Percentiles rank a stretch among this genome's conserved stretches.
phyloP scores from a whole-genome alignment of 345 rosid species.

The Viola odorata region DNA sequence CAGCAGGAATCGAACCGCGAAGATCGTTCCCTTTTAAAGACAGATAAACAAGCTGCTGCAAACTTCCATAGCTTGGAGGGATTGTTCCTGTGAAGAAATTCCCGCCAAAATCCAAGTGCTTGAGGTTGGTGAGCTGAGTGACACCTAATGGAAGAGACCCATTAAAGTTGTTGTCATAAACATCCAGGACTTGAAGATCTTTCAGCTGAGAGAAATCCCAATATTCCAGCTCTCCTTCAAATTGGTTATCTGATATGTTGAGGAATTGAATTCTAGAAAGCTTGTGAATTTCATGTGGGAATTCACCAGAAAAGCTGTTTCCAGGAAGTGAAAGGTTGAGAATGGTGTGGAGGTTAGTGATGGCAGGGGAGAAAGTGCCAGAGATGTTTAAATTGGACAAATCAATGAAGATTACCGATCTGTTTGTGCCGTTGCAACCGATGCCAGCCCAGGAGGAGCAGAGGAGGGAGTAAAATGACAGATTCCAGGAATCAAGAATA shows the following conservation, averaged over 20 bases:
- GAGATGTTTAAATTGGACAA: slow-evolving; percentile 49
- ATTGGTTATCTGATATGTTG: slow-evolving; percentile 52
- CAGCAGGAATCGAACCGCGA: slow-evolving; percentile 41
- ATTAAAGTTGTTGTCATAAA: slow-evolving; percentile 51
- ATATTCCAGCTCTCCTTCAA: slow-evolving; percentile 40
- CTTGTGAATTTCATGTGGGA: slow-evolving; percentile 32
- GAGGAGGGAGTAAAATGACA: slow-evolving; percentile 37
- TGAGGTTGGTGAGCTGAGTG: slow-evolving; percentile 29
- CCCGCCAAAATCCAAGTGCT: slow-evolving; percentile 58
- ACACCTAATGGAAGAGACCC: slow-evolving; percentile 45
- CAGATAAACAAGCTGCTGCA: slow-evolving; percentile 38
- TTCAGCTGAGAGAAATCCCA: slow-evolving; percentile 41
- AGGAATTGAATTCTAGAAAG: slow-evolving; percentile 37
- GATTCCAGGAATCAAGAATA: slow-evolving; percentile 45
- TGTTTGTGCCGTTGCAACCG: slow-evolving; percentile 34
- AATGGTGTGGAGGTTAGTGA: slow-evolving; percentile 36
- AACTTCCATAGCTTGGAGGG: slow-evolving; percentile 40
- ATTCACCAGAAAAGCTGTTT: slow-evolving; percentile 34
- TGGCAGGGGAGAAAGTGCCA: slow-evolving; percentile 47
- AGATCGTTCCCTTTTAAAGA: slow-evolving; percentile 56
- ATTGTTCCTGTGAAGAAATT: slow-evolving; percentile 51
- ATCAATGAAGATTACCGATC: slow-evolving; percentile 45
- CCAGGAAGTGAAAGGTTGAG: slow-evolving; percentile 40
- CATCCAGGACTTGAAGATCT: slow-evolving; percentile 41
- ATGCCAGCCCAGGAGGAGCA: slow-evolving; percentile 60